Evolutionary conservation across 495 filamentous ascomycete species (phyloP), one percentile per base, ranked within the genome.

Genomic region (Neurospora sublineolata): DNA sequence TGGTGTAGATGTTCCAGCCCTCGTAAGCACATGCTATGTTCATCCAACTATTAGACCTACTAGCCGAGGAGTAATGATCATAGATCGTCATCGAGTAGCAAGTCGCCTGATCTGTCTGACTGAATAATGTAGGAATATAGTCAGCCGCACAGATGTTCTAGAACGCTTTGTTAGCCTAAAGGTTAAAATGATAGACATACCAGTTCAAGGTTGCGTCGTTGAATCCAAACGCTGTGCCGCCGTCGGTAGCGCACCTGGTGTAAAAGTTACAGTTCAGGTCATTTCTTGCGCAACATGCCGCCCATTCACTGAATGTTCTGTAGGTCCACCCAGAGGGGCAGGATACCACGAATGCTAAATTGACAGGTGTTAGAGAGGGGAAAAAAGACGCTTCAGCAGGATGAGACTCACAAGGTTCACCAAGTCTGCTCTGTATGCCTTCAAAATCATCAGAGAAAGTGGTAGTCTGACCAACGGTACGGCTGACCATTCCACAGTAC

Each of bases 271-370:
- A 41, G 1, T 18, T 1, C 0, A 16, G 40, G 0, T 18, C 4
- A 1, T 10, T 10, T 7, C 4, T 2, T 41, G 0, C 0, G 14
- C 40, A 41, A 2, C 44, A 52, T 1, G 0, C 1, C 3, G 44
- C 44, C 20, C 20, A 52, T 52, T 4, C 6, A 52, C 20, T 5
- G 9, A 9, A 52, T 1, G 20, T 52, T 3, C 1, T 52, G 4
- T 2, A 52, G 10, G 1, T 2, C 0, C 1, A 0, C 20, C 0
- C 1, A 23, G 20, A 0, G 8, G 2, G 0, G 11, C 44, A 52
- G 3, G 1, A 1, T 12, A 52, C 3, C 20, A 1, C 1, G 1
- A 1, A 23, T 5, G 44, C 44, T 42, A 23, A 20, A 10, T 1
- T 23, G 44, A 12, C n/a, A 4, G 4, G 10, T 3, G 44, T 20